These are phyloP conservation scores for Alternaria dauci DNA, from an alignment of 2,329 filamentous ascomycete genomes.

Conservation along the genomic window DNA sequence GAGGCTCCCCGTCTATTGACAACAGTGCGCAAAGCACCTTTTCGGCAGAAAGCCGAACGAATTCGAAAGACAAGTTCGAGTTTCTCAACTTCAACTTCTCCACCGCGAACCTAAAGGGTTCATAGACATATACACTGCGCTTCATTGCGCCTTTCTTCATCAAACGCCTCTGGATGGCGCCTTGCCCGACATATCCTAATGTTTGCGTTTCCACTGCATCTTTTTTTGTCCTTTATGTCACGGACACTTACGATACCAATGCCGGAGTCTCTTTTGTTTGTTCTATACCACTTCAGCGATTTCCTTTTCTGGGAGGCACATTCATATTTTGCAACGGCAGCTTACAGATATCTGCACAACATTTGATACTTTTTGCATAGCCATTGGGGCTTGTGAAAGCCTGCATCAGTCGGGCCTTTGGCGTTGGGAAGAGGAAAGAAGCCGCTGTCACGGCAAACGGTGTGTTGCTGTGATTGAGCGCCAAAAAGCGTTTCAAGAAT, in stretches of 20 bases:
- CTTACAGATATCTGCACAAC: slow-evolving; percentile 15
- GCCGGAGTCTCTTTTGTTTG: slow-evolving; percentile 36
- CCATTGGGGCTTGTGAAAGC: slow-evolving; percentile 8
- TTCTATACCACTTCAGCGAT: slow-evolving; percentile 55
- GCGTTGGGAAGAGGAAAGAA: slow-evolving; percentile 20
- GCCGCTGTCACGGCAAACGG: slow-evolving; percentile 18
- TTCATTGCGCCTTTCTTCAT: slow-evolving; percentile 29
- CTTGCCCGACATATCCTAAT: slow-evolving; percentile 33
- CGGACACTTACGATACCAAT: slow-evolving; percentile 45
- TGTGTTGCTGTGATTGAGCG: slow-evolving; percentile 15
- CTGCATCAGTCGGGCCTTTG: slow-evolving; percentile 17
- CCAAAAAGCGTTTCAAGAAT: slow-evolving; percentile 16
- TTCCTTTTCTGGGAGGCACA: slow-evolving; percentile 71
- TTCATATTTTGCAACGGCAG: slow-evolving; percentile 8
- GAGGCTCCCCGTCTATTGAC: slow-evolving; percentile 39
- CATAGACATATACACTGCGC: slow-evolving; percentile 35
- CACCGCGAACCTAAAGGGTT: slow-evolving; percentile 42
- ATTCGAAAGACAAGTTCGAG: slow-evolving; percentile 49
- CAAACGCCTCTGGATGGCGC: slow-evolving; percentile 17
- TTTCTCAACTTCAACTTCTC: slow-evolving; percentile 51
- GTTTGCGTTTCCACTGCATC: slow-evolving; percentile 31
- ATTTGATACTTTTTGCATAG: slow-evolving; percentile 19
- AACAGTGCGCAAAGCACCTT: slow-evolving; percentile 36
- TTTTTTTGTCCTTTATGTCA: slow-evolving; percentile 32
- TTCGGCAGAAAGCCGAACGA: slow-evolving; percentile 40